Evolutionary conservation across 2,329 filamentous ascomycete genomes (phyloP).

Genomic region (Chrysoporthe austroafricana): DNA sequence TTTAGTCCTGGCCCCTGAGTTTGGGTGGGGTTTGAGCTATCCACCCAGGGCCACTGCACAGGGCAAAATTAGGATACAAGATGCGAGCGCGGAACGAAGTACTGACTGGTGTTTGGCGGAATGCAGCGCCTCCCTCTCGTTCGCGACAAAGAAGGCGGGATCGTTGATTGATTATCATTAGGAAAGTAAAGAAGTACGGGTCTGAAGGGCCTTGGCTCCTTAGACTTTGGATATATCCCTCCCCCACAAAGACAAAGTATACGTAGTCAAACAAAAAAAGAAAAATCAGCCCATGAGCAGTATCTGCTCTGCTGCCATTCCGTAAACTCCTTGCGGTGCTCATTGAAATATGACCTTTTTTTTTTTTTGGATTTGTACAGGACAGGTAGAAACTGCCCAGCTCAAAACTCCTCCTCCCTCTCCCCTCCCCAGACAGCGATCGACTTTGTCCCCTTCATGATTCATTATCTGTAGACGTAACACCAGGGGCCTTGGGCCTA

Average conservation of each 20-base stretch:
- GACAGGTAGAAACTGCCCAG: background rate
- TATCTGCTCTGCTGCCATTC: background rate
- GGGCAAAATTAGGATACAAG: background rate
- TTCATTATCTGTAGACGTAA: background rate
- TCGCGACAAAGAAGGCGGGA: background rate
- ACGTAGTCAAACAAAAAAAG: background rate
- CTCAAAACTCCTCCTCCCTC: background rate
- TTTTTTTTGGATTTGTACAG: slow-evolving; percentile 6
- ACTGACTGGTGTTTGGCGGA: background rate
- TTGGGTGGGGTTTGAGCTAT: background rate
- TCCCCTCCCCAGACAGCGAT: too few species aligned
- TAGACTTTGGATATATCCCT: slow-evolving; percentile 10
- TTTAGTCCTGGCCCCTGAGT: background rate
- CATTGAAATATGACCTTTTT: background rate
- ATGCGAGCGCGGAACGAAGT: background rate
- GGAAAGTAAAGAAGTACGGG: slow-evolving; percentile 3
- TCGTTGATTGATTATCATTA: slow-evolving; percentile 5
- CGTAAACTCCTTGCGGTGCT: background rate
- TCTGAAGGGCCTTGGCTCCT: background rate
- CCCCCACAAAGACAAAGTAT: background rate
- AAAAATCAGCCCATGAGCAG: background rate
- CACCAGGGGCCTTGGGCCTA: background rate
- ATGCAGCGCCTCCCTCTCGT: background rate
- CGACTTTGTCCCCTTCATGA: background rate
- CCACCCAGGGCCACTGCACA: background rate